phyloP scores from a whole-genome alignment of 139 green algal species.

The Chloropicon primus region DNA sequence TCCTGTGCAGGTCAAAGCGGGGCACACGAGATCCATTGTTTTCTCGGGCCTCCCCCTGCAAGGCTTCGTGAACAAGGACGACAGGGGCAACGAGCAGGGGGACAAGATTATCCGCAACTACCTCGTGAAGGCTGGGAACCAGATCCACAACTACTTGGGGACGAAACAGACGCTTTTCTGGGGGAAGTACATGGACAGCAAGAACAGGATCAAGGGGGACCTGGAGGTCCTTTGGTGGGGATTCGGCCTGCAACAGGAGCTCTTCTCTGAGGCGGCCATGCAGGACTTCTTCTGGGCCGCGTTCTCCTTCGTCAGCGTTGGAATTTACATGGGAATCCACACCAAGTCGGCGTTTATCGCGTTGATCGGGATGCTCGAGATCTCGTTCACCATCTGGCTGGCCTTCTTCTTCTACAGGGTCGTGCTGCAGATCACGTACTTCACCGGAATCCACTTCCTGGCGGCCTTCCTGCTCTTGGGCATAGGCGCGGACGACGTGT shows the following conservation, averaged over 20 bases:
- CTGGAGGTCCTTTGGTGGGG: slow-evolving; percentile 9
- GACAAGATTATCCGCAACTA: not conserved
- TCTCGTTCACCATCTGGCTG: slow-evolving; percentile 1
- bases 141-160: slow-evolving; percentile 1
- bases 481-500: slow-evolving; percentile 32
- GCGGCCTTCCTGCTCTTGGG: slow-evolving; percentile 22
- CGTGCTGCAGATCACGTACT: slow-evolving; percentile 21
- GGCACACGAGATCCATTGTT: not conserved
- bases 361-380: not conserved
- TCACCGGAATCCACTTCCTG: slow-evolving; percentile 25
- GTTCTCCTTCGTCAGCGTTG: not conserved
- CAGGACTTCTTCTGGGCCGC: not conserved
- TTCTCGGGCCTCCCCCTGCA: not conserved
- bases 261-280: not conserved
- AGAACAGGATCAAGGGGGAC: not conserved
- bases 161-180: not conserved
- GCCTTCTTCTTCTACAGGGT: slow-evolving; percentile 23
- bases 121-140: not conserved
- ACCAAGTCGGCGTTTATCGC: not conserved
- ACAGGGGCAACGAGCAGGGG: not conserved
- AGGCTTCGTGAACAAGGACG: not conserved
- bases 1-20: not conserved
- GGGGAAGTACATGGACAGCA: not conserved
- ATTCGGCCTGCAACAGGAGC: not conserved
- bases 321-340: not conserved